Percentiles rank a stretch among this genome's conserved stretches.
Conservation (phyloP, 208 protist genomes). For the Wallacemonas sp. region DNA sequence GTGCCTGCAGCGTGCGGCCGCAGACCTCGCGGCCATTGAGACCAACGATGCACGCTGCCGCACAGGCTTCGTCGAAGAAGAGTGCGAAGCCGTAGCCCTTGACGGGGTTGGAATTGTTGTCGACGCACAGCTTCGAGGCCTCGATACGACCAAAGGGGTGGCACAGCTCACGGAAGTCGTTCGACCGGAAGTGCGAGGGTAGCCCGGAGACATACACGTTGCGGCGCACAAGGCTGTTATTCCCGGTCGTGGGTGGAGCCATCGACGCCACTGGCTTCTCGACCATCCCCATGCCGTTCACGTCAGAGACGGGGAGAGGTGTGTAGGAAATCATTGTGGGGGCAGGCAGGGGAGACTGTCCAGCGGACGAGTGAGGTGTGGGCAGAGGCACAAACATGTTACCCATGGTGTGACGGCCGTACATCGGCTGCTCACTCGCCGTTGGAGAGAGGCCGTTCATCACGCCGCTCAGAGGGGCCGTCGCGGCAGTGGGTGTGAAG, state of each 20-base stretch:
- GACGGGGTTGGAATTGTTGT: constrained; percentile 41
- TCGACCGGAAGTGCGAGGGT: constrained; percentile 32
- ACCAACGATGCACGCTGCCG: constrained; percentile 43
- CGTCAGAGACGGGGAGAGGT: no score
- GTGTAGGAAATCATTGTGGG: no score
- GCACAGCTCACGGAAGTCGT: constrained; percentile 61
- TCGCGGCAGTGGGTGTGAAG: neutral
- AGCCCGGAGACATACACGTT: constrained; percentile 80
- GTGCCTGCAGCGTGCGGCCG: constrained; percentile 51
- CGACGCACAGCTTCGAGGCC: constrained; percentile 62
- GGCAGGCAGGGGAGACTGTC: no score
- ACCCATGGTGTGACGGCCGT: neutral
- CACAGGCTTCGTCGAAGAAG: constrained; percentile 57
- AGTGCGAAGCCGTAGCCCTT: constrained; percentile 77
- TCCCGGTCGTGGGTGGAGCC: neutral
- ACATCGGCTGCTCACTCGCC: neutral
- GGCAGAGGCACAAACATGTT: constrained; percentile 1
- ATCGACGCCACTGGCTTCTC: neutral
- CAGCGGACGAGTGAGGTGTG: neutral
- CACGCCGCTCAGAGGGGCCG: neutral
- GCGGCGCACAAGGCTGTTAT: constrained; percentile 39
- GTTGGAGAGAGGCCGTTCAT: neutral
- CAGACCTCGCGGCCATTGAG: constrained; percentile 43
- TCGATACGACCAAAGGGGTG: constrained; percentile 62
- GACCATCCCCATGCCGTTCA: no score